phyloP scores from a whole-genome alignment of 164 flowering plant species.

The Stephania japonica region DNA sequence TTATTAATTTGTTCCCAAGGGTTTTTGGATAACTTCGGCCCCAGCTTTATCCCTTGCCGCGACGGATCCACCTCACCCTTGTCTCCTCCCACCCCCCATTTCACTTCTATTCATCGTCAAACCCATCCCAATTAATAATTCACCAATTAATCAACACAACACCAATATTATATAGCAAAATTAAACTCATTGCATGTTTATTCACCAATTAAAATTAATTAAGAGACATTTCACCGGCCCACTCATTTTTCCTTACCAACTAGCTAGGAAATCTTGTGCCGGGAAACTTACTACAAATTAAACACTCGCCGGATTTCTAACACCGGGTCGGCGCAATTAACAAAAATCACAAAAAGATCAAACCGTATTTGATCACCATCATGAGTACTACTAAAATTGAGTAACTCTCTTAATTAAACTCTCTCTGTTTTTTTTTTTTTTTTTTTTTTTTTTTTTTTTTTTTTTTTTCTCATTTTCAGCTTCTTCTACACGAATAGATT shows the following conservation, averaged over 20 bases:
- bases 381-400: neutral
- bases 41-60: neutral
- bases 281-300: slow-evolving; percentile 1
- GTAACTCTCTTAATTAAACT: too few relatives aligned
- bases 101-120: neutral
- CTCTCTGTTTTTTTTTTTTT: too few relatives aligned
- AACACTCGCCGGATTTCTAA: slow-evolving; percentile 17
- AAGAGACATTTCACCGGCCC: slow-evolving; percentile 2
- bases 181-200: neutral
- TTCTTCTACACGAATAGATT: slow-evolving; percentile 15
- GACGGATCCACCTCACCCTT: neutral
- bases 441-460: too few relatives aligned
- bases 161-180: too few relatives aligned
- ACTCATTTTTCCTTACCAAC: slow-evolving; percentile 19
- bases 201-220: neutral
- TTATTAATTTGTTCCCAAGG: neutral
- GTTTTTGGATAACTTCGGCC: slow-evolving; percentile 5
- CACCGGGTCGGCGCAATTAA: neutral
- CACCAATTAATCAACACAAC: too few relatives aligned
- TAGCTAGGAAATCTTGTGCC: slow-evolving; percentile 24
- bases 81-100: neutral
- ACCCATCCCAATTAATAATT: too few relatives aligned
- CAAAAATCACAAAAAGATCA: neutral
- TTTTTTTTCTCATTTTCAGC: too few relatives aligned
- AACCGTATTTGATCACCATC: neutral